Evolutionary conservation across 2,329 filamentous ascomycete species (phyloP).

Genomic region (Monilinia vaccinii-corymbosi): DNA sequence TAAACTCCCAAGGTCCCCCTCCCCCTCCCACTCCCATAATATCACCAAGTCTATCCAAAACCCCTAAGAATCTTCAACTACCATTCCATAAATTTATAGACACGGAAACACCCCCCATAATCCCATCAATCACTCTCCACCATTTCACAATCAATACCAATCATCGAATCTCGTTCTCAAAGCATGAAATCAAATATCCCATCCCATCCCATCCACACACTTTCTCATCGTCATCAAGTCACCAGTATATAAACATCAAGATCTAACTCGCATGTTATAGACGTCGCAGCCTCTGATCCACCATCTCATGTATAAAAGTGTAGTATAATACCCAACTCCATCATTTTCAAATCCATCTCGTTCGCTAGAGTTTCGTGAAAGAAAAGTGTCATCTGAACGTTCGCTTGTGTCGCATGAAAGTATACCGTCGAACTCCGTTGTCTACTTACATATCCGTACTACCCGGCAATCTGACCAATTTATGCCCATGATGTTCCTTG

Average conservation of each 20-base stretch:
- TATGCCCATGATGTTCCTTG: constrained; percentile 18
- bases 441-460: constrained; percentile 21
- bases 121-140: background rate
- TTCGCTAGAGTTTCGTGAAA: background rate
- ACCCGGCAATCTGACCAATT: constrained; percentile 24
- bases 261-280: background rate
- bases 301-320: background rate
- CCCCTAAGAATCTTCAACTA: background rate
- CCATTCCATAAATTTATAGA: background rate
- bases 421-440: background rate
- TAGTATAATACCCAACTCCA: background rate
- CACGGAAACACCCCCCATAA: background rate
- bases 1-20: too few relatives aligned
- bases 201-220: background rate
- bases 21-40: background rate
- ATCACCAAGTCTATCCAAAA: background rate
- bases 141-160: background rate
- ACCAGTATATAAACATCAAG: background rate
- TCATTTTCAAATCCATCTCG: background rate
- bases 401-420: background rate
- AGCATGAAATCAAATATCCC: background rate
- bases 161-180: background rate
- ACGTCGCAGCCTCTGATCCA: background rate
- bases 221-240: background rate
- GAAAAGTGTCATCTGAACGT: background rate